A percentile compares a stretch with the other conserved stretches of the same genome.
phyloP scores from a whole-genome alignment of 441 rosid genomes.

The Isatis lusitanica region DNA sequence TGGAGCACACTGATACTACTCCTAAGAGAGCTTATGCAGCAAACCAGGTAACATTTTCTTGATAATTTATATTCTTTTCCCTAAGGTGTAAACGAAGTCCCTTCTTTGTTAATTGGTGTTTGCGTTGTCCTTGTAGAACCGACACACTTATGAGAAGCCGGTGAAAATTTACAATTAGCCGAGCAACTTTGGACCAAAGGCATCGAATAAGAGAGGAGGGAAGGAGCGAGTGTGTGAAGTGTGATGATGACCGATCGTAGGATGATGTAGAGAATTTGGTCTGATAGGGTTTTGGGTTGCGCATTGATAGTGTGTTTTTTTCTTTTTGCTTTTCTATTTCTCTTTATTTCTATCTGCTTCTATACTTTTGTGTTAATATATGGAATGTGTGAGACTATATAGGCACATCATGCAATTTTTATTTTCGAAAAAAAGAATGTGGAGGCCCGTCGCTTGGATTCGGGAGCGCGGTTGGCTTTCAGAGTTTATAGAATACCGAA shows the following conservation, averaged over 20 bases:
- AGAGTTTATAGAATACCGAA: conserved; percentile 35
- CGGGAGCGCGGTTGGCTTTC: conserved; percentile 32
- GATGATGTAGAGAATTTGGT: conserved; percentile 33
- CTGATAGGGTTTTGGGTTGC: conserved; percentile 28
- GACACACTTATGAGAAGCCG: conserved; percentile 62
- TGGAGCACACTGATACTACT: conserved; percentile 63
- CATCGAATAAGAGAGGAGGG: conserved; percentile 18
- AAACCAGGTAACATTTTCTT: conserved; percentile 49
- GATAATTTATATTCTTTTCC: neutral
- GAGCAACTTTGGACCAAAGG: conserved; percentile 17
- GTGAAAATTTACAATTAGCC: conserved; percentile 59
- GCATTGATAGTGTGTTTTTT: conserved; percentile 22
- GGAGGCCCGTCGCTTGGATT: conserved; percentile 31
- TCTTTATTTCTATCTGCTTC: conserved; percentile 7
- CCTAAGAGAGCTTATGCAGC: conserved; percentile 61
- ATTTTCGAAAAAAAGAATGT: neutral
- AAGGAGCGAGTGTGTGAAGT: conserved; percentile 24
- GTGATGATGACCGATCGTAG: conserved; percentile 29
- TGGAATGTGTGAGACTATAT: conserved; percentile 30
- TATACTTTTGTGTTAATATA: conserved; percentile 29
- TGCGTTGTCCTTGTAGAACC: conserved; percentile 50
- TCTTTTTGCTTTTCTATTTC: neutral
- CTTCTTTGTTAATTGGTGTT: neutral
- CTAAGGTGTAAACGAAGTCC: neutral
- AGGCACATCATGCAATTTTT: conserved; percentile 26